Percentiles rank a stretch among this genome's conserved stretches.
Conservation (phyloP, 2,329 filamentous ascomycete species). For the Pyrenochaeta sp. region DNA sequence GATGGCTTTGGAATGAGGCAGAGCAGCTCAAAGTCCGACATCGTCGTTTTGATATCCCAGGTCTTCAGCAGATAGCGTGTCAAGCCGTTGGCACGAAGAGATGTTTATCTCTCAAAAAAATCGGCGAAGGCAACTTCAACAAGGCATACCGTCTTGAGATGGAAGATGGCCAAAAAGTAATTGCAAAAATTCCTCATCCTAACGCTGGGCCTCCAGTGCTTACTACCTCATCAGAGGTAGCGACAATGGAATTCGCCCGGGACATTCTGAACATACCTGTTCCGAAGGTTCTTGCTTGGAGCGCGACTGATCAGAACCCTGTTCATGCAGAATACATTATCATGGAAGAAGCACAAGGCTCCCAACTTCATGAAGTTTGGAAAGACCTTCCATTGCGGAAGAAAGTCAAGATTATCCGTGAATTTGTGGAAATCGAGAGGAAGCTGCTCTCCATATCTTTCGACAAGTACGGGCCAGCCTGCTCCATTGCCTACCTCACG, state of each 20-base stretch:
- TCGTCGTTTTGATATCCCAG: slow-evolving; percentile 23
- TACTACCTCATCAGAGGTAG: slow-evolving; percentile 36
- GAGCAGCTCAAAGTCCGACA: slow-evolving; percentile 27
- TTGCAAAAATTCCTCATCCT: slow-evolving; percentile 36
- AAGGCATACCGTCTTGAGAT: slow-evolving; percentile 26
- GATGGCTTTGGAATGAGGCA: slow-evolving; percentile 32
- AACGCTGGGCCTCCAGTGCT: slow-evolving; percentile 27
- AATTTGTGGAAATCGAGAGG: slow-evolving; percentile 39
- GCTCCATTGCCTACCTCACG: no score
- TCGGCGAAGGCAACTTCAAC: slow-evolving; percentile 32
- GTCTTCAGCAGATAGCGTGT: slow-evolving; percentile 24
- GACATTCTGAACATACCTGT: slow-evolving; percentile 31
- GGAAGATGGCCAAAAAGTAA: slow-evolving; percentile 26
- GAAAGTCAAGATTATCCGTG: slow-evolving; percentile 30
- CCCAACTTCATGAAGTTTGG: slow-evolving; percentile 32
- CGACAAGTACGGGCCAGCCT: slow-evolving; percentile 22
- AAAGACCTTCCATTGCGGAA: slow-evolving; percentile 22
- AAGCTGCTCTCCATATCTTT: slow-evolving; percentile 40
- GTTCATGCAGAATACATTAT: slow-evolving; percentile 42
- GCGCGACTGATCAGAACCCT: slow-evolving; percentile 28
- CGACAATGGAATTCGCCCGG: slow-evolving; percentile 35
- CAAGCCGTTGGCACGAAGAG: slow-evolving; percentile 16
- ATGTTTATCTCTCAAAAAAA: slow-evolving; percentile 25
- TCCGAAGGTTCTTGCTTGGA: slow-evolving; percentile 36
- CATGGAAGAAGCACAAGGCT: slow-evolving; percentile 39